Conservation (phyloP, 2,329 filamentous ascomycete genomes). For the Colletotrichum echinochloae region DNA sequence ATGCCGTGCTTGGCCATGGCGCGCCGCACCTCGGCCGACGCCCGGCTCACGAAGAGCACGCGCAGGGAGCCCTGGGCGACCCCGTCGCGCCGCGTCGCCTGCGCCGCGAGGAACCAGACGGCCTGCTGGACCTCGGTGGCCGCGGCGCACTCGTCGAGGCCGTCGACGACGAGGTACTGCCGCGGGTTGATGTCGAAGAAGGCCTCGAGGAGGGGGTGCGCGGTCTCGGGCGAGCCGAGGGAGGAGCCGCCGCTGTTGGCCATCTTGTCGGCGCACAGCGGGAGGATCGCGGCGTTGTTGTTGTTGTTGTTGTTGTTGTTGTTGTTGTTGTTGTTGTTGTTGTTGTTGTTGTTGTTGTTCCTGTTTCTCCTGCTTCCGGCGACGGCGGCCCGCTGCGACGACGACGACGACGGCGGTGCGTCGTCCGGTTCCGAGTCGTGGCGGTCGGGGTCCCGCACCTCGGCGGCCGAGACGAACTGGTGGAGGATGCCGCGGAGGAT, state of each 20-base stretch:
- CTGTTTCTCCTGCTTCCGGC: no score
- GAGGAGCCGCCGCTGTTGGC: slow-evolving; percentile 44
- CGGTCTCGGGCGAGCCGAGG: slow-evolving; percentile 43
- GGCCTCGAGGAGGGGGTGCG: slow-evolving; percentile 48
- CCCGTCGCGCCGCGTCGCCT: slow-evolving; percentile 44
- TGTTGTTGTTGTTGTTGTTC: background rate
- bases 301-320: background rate
- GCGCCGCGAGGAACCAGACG: slow-evolving; percentile 44
- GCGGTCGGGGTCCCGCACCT: background rate
- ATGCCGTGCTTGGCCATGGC: slow-evolving; percentile 41
- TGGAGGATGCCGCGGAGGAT: slow-evolving; percentile 49
- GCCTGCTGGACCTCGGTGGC: slow-evolving; percentile 46
- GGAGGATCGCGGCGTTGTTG: slow-evolving; percentile 45
- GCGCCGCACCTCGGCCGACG: slow-evolving; percentile 45
- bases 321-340: background rate
- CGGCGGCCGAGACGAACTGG: slow-evolving; percentile 46
- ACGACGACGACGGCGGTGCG: background rate
- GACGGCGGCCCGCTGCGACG: no score
- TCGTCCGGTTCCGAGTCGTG: background rate
- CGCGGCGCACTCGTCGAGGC: slow-evolving; percentile 55
- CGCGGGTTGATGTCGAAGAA: slow-evolving; percentile 46
- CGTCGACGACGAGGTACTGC: slow-evolving; percentile 57
- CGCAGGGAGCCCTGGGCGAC: slow-evolving; percentile 44
- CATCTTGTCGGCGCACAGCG: slow-evolving; percentile 47
- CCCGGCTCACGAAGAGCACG: slow-evolving; percentile 50